Evolutionary conservation across 139 green algal species (phyloP).

Genomic region (Picochlorum sp.): DNA sequence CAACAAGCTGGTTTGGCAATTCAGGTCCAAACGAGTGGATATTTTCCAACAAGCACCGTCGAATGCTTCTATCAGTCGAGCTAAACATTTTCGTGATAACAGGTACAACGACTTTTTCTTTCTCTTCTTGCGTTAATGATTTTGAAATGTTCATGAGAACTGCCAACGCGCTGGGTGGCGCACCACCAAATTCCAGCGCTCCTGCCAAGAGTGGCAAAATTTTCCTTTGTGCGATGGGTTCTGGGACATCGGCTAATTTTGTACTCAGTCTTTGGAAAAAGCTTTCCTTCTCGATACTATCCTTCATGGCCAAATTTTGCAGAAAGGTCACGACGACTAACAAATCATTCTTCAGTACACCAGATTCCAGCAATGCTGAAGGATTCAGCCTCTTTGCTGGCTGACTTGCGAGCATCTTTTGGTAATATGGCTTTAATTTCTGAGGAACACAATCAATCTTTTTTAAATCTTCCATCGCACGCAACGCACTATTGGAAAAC

Average conservation of each 20-base stretch:
- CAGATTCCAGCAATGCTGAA: slow-evolving; percentile 56
- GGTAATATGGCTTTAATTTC: slow-evolving; percentile 46
- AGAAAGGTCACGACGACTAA: slow-evolving; percentile 87
- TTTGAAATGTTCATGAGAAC: slow-evolving; percentile 64
- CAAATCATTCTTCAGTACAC: slow-evolving; percentile 85
- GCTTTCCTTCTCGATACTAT: slow-evolving; percentile 64
- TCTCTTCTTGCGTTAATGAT: slow-evolving; percentile 63
- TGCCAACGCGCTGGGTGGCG: slow-evolving; percentile 65
- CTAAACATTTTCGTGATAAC: slow-evolving; percentile 80
- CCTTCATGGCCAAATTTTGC: slow-evolving; percentile 84
- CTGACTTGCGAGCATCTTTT: slow-evolving; percentile 63
- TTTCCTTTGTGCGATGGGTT: slow-evolving; percentile 69
- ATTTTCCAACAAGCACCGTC: slow-evolving; percentile 80
- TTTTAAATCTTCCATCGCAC: slow-evolving; percentile 65
- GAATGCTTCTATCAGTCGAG: slow-evolving; percentile 73
- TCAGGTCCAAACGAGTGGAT: slow-evolving; percentile 59
- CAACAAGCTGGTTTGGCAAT: slow-evolving; percentile 23
- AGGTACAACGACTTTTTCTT: slow-evolving; percentile 70
- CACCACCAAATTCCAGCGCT: slow-evolving; percentile 86
- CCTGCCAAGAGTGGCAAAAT: slow-evolving; percentile 78
- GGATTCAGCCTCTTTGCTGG: slow-evolving; percentile 77
- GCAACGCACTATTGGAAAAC: slow-evolving; percentile 47
- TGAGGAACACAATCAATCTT: slow-evolving; percentile 67
- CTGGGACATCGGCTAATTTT: slow-evolving; percentile 49
- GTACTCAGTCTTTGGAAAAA: slow-evolving; percentile 66